phyloP scores from a whole-genome alignment of 2,329 filamentous ascomycete species.

The Pseudogymnoascus sp. region DNA sequence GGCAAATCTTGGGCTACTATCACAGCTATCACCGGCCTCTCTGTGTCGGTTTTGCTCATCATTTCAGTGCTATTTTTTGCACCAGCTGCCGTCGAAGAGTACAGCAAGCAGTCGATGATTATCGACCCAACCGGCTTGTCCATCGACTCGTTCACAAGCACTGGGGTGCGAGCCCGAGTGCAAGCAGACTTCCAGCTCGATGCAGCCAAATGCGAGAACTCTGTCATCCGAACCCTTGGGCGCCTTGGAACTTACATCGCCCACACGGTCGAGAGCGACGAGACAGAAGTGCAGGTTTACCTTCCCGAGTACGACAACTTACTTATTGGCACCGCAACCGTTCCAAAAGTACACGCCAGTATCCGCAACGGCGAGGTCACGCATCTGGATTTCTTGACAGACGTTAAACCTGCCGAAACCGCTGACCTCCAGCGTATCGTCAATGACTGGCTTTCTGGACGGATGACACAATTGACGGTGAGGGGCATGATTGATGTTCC shows the following conservation, averaged over 20 bases:
- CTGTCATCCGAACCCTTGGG: slow-evolving; percentile 67
- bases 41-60: slow-evolving; percentile 55
- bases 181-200: slow-evolving; percentile 79
- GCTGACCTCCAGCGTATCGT: slow-evolving; percentile 72
- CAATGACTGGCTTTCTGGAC: slow-evolving; percentile 82
- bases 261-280: slow-evolving; percentile 63
- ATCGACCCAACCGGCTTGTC: slow-evolving; percentile 79
- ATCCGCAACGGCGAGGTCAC: slow-evolving; percentile 74
- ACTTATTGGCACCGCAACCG: slow-evolving; percentile 65
- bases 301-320: slow-evolving; percentile 76
- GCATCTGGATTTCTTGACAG: slow-evolving; percentile 68
- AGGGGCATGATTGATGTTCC: slow-evolving; percentile 65
- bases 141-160: slow-evolving; percentile 73
- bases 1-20: slow-evolving; percentile 66
- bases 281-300: slow-evolving; percentile 67
- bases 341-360: slow-evolving; percentile 70
- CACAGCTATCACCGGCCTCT: slow-evolving; percentile 63
- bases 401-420: slow-evolving; percentile 68
- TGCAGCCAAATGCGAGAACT: slow-evolving; percentile 63
- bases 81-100: slow-evolving; percentile 73
- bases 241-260: slow-evolving; percentile 74
- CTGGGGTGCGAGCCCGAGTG: slow-evolving; percentile 71
- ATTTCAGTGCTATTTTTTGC: slow-evolving; percentile 74
- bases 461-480: slow-evolving; percentile 62
- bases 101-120: slow-evolving; percentile 74